Percentiles rank a stretch among this genome's conserved stretches.
Evolutionary conservation across 1,284 basidiomycete species (phyloP).

Genomic region (Pseudozyma sp.): DNA sequence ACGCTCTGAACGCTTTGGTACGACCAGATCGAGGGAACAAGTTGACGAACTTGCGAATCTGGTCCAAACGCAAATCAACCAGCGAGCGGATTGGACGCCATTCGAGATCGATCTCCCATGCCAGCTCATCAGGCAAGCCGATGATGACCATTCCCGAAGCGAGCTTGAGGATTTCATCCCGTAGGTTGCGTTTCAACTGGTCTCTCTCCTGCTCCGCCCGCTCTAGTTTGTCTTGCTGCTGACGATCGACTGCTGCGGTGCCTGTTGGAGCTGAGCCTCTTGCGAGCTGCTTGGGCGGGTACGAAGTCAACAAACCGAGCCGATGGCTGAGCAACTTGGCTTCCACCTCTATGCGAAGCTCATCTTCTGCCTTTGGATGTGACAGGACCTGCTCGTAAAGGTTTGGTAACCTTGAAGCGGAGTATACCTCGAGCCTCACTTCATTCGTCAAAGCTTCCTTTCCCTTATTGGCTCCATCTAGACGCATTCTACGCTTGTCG

Average conservation of each 20-base stretch:
- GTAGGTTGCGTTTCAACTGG: conserved; percentile 72
- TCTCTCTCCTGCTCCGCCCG: conserved; percentile 23
- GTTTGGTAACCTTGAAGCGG: conserved; percentile 46
- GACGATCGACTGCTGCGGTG: conserved; percentile 35
- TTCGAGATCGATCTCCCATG: conserved; percentile 84
- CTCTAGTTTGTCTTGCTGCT: conserved; percentile 28
- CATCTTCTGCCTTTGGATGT: conserved; percentile 58
- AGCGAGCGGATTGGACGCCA: conserved; percentile 78
- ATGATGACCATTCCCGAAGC: conserved; percentile 80
- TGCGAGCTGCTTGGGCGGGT: conserved; percentile 39
- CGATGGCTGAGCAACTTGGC: conserved; percentile 56
- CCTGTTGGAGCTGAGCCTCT: conserved; percentile 29
- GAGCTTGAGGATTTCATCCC: conserved; percentile 78
- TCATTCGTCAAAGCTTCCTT: conserved; percentile 50
- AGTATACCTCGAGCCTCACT: conserved; percentile 50
- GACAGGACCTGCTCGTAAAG: conserved; percentile 61
- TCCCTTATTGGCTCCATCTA: conserved; percentile 60
- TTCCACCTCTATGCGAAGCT: conserved; percentile 56
- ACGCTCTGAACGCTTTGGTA: conserved; percentile 44
- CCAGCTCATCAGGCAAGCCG: conserved; percentile 79
- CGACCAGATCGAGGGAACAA: conserved; percentile 75
- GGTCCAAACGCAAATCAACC: conserved; percentile 76
- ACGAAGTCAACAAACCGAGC: conserved; percentile 44
- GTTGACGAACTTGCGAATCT: conserved; percentile 77
- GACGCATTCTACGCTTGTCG: conserved; percentile 55